These are phyloP conservation scores for Debaryomyces castellii DNA, from an alignment of 805 yeast genomes.

Conservation along the genomic window DNA sequence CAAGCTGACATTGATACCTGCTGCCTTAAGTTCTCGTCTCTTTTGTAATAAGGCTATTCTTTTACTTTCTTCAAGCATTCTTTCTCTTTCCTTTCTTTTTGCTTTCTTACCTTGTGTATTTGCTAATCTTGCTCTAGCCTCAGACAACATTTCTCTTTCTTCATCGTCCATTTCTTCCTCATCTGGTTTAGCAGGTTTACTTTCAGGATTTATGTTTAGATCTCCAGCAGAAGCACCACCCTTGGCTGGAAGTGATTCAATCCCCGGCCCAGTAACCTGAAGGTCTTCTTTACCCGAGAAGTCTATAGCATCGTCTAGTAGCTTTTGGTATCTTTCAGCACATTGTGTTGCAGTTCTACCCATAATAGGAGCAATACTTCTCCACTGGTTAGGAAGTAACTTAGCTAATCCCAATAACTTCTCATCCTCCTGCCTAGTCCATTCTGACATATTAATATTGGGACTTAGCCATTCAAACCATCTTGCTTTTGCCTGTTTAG, in stretches of 20 bases:
- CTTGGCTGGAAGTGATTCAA: constrained; percentile 47
- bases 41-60: constrained; percentile 75
- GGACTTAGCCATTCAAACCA: constrained; percentile 93
- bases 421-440: constrained; percentile 79
- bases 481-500: constrained; percentile 87
- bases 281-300: constrained; percentile 31
- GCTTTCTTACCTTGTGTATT: constrained; percentile 96
- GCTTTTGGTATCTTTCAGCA: constrained; percentile 76
- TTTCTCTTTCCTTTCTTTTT: constrained; percentile 81
- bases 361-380: constrained; percentile 77
- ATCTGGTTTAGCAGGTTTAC: constrained; percentile 80
- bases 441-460: constrained; percentile 55
- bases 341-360: constrained; percentile 87
- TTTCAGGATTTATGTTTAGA: constrained; percentile 70
- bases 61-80: constrained; percentile 75
- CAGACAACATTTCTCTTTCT: constrained; percentile 89
- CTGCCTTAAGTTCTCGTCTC: constrained; percentile 77
- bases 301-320: constrained; percentile 51
- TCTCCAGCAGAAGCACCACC: constrained; percentile 48
- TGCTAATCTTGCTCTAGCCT: constrained; percentile 87
- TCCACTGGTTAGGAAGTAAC: constrained; percentile 90
- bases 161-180: constrained; percentile 79
- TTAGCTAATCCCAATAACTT: constrained; percentile 64
- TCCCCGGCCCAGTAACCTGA: constrained; percentile 51
- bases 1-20: constrained; percentile 61